Percentiles rank a stretch among this genome's conserved stretches.
phyloP scores from a whole-genome alignment of 2,329 filamentous ascomycete species.

The Alternaria panax region DNA sequence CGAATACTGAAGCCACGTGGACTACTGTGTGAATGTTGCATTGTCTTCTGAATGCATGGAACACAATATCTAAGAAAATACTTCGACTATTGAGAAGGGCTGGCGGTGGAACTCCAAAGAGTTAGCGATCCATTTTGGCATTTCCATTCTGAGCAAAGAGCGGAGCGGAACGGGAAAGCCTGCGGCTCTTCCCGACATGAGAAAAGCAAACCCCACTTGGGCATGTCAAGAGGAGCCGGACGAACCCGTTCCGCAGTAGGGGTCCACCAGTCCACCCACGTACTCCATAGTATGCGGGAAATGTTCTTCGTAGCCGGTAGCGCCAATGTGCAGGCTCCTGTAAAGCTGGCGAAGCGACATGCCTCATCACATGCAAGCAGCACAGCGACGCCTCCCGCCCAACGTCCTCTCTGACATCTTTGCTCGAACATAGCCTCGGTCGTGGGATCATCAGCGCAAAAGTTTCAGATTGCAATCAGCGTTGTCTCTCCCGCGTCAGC shows the following conservation, averaged over 20 bases:
- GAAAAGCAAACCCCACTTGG: not conserved
- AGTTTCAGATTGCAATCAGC: not conserved
- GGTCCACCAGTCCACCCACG: not conserved
- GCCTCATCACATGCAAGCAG: not conserved
- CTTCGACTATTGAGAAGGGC: not conserved
- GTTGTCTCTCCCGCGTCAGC: not conserved
- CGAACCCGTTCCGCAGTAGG: not conserved
- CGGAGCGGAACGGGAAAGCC: not conserved
- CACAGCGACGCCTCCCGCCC: not conserved
- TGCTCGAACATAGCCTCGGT: not conserved
- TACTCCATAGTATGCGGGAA: not conserved
- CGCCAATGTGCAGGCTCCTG: not conserved
- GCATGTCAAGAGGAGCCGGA: not conserved
- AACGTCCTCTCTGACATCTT: not conserved
- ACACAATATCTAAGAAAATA: not conserved
- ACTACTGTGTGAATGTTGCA: not conserved
- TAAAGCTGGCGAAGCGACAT: not conserved
- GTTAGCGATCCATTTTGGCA: not conserved
- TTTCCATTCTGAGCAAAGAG: too few relatives aligned
- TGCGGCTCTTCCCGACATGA: not conserved
- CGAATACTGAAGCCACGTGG: not conserved
- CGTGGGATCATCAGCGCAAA: not conserved
- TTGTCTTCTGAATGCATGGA: not conserved
- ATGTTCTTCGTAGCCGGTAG: not conserved
- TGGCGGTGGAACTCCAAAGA: not conserved